phyloP scores from a whole-genome alignment of 2,329 filamentous ascomycete genomes.

The Penicillium digitatum region DNA sequence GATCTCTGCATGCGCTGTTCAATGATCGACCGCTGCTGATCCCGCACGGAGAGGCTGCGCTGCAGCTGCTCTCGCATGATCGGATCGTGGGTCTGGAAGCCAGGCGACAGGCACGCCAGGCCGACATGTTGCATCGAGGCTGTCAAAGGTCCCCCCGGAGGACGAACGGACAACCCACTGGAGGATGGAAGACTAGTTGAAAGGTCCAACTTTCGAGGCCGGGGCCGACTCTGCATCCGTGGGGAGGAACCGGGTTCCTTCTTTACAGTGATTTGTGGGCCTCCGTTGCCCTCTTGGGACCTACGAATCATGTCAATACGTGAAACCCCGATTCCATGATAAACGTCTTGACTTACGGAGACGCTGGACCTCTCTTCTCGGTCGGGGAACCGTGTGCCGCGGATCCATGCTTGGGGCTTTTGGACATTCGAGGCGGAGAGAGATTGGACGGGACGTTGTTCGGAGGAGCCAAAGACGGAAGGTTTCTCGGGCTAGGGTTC shows the following conservation, averaged over 20 bases:
- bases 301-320: constrained; percentile 11
- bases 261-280: constrained; percentile 87
- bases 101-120: constrained; percentile 87
- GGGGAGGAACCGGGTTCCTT: constrained; percentile 86
- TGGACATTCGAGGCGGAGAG: constrained; percentile 33
- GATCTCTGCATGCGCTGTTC: constrained; percentile 86
- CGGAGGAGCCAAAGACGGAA: constrained; percentile 33
- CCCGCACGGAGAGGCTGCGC: constrained; percentile 85
- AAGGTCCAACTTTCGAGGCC: constrained; percentile 46
- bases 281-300: constrained; percentile 43
- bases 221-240: constrained; percentile 55
- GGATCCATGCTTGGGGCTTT: constrained; percentile 34
- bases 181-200: constrained; percentile 45
- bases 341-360: constrained; percentile 46
- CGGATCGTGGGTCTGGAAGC: constrained; percentile 95
- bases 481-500: constrained; percentile 45
- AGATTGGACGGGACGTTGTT: constrained; percentile 24
- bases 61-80: constrained; percentile 93
- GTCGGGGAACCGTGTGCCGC: constrained; percentile 32
- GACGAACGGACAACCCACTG: constrained; percentile 58
- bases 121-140: constrained; percentile 87
- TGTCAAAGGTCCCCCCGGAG: constrained; percentile 65
- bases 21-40: constrained; percentile 92
- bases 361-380: constrained; percentile 38
- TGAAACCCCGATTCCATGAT: background rate